Evolutionary conservation across 73 alveolate species (phyloP), one percentile per base, ranked within the genome.

Genomic region (Paramecium biaurelia): DNA sequence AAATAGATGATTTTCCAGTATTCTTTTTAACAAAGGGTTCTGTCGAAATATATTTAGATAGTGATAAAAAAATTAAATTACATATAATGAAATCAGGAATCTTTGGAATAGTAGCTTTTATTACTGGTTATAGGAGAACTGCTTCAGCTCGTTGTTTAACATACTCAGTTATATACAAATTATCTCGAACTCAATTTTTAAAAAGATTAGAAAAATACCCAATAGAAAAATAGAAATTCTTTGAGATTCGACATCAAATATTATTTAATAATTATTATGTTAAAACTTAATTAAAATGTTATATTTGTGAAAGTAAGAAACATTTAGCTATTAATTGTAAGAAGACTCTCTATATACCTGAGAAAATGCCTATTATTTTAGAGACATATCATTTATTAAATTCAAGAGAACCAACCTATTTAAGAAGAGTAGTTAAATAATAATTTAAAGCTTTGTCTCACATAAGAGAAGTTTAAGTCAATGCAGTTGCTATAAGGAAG

Each of bases 91-190:
- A 74, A 74, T 74, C 12, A 18, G 59, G 59, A 10, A 79, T 45
- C 0, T 79, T 79, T 42, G 90, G 90, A 21, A 30, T 47, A 11
- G 45, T 43, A 14, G 90, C 74, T n/a, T 79, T 79, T 47, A 79
- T 79, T 43, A 79, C 90, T 24, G 90, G 90, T 8, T 21, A 30
- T 21, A 23, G 6, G 20, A 79, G 90, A 79, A 79, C 76, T 18
- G 90, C 90, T 15, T 79, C 90, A 12, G 90, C 90, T n/a, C 34
- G 74, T 37, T 79, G 90, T 21, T 63, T 79, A 7, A 79, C 70
- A 42, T 79, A 79, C 7, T 41, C 90, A 24, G 56, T 32, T 30
- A n/a, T 79, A 0, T 79, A 79, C 30, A 79, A 79, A 47, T 24
- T 79, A 7, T 37, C 74, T 21, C 43, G 90, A 45, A 47, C 20